phyloP scores from a whole-genome alignment of 2,329 filamentous ascomycete species.

The Xylariales sp. region DNA sequence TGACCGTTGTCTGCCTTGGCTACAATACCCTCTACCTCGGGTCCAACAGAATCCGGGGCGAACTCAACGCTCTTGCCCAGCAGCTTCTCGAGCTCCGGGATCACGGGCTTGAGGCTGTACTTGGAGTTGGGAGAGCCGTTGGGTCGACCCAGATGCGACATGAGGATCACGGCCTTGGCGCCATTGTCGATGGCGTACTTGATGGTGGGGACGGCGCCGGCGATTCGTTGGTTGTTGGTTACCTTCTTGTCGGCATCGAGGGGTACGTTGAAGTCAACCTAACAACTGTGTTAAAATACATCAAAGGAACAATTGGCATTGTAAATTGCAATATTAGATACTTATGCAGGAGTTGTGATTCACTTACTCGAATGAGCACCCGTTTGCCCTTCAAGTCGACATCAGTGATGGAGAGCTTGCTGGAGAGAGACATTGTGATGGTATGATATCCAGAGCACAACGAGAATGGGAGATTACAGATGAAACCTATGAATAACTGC shows the following conservation, averaged over 20 bases:
- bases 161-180: slow-evolving; percentile 89
- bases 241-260: slow-evolving; percentile 89
- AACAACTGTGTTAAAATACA: not conserved
- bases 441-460: not conserved
- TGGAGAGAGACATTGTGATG: slow-evolving; percentile 87
- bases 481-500: slow-evolving; percentile 2
- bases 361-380: slow-evolving; percentile 87
- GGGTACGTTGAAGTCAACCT: slow-evolving; percentile 99
- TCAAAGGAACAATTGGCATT: not conserved
- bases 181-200: slow-evolving; percentile 88
- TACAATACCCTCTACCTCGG: slow-evolving; percentile 84
- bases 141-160: slow-evolving; percentile 97
- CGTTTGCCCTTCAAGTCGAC: slow-evolving; percentile 97
- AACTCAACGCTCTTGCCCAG: slow-evolving; percentile 82
- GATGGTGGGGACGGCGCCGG: slow-evolving; percentile 90
- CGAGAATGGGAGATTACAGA: slow-evolving; percentile 13
- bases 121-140: slow-evolving; percentile 86
- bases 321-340: no score
- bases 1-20: slow-evolving; percentile 76
- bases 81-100: slow-evolving; percentile 86
- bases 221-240: slow-evolving; percentile 98
- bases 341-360: no score
- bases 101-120: slow-evolving; percentile 91
- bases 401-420: slow-evolving; percentile 95
- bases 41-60: slow-evolving; percentile 83